Conservation (phyloP, 192 early-diverging fungal species). For the Coemansia sp. region DNA sequence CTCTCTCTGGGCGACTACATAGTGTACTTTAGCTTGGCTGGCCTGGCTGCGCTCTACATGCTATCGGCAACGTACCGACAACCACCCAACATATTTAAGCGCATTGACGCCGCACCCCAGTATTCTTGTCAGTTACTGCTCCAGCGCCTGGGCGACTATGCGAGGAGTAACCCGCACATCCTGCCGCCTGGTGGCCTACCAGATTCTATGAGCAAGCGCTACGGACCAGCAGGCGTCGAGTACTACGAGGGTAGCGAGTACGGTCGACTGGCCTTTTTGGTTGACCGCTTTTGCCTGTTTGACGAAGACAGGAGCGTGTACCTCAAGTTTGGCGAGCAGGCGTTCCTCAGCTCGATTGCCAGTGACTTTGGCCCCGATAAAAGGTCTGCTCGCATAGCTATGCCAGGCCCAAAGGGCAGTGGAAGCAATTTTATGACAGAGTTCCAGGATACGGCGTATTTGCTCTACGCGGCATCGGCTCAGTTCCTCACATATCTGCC, state of each 20-base stretch:
- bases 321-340: slow-evolving; percentile 41
- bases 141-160: slow-evolving; percentile 15
- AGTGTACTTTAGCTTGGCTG: slow-evolving; percentile 19
- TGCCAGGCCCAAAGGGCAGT: neutral
- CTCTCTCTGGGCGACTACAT: slow-evolving; percentile 24
- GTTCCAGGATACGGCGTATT: slow-evolving; percentile 27
- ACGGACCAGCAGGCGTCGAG: slow-evolving; percentile 4
- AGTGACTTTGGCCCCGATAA: slow-evolving; percentile 39
- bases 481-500: slow-evolving; percentile 40
- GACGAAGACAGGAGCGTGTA: slow-evolving; percentile 38
- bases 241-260: slow-evolving; percentile 41
- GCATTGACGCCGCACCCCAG: slow-evolving; percentile 10
- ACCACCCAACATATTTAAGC: slow-evolving; percentile 42
- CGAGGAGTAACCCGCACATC: slow-evolving; percentile 4
- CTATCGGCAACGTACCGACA: slow-evolving; percentile 8
- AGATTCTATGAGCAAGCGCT: neutral
- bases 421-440: slow-evolving; percentile 8
- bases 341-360: slow-evolving; percentile 40
- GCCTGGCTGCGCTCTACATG: slow-evolving; percentile 20
- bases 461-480: slow-evolving; percentile 13
- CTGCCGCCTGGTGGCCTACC: slow-evolving; percentile 24
- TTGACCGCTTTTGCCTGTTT: slow-evolving; percentile 44
- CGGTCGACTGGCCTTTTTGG: slow-evolving; percentile 42
- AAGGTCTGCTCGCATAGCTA: slow-evolving; percentile 18
- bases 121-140: slow-evolving; percentile 28